Percentiles rank a stretch among this genome's conserved stretches.
Conservation (phyloP, 2,329 filamentous ascomycete species). For the Taxawa tesnikishii region DNA sequence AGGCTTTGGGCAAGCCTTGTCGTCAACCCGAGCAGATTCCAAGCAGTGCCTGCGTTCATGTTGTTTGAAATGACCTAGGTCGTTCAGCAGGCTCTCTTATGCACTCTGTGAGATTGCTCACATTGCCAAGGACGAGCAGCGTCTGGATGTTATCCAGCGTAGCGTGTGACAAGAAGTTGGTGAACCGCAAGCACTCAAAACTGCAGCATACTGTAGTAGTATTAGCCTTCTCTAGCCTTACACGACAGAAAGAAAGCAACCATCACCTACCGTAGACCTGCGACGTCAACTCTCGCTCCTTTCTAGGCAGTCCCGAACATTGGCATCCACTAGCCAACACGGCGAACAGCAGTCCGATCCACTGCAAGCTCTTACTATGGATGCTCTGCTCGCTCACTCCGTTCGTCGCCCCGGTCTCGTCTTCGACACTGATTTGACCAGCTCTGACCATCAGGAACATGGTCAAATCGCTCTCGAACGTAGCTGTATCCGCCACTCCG, state of each 20-base stretch:
- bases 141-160: slow-evolving; percentile 51
- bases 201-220: slow-evolving; percentile 43
- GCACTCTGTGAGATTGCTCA: slow-evolving; percentile 7
- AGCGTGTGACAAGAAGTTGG: slow-evolving; percentile 50
- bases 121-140: slow-evolving; percentile 49
- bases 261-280: slow-evolving; percentile 44
- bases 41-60: slow-evolving; percentile 53
- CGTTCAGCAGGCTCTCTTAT: slow-evolving; percentile 2
- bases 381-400: slow-evolving; percentile 41
- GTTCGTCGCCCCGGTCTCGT: slow-evolving; percentile 15
- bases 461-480: slow-evolving; percentile 42
- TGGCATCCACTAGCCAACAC: slow-evolving; percentile 51
- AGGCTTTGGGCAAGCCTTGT: slow-evolving; percentile 48
- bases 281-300: slow-evolving; percentile 50
- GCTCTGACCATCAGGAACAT: slow-evolving; percentile 41
- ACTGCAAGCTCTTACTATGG: slow-evolving; percentile 45
- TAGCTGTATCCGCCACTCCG: slow-evolving; percentile 43
- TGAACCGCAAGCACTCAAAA: slow-evolving; percentile 52
- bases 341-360: slow-evolving; percentile 48
- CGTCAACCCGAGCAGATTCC: slow-evolving; percentile 48
- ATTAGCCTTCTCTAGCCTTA: slow-evolving; percentile 17
- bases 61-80: slow-evolving; percentile 40
- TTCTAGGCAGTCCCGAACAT: slow-evolving; percentile 43
- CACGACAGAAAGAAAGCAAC: not conserved
- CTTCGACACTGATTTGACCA: slow-evolving; percentile 16